These are phyloP conservation scores for Cryphonectria japonica DNA, from an alignment of 2,329 filamentous ascomycete species.

Conservation along the genomic window DNA sequence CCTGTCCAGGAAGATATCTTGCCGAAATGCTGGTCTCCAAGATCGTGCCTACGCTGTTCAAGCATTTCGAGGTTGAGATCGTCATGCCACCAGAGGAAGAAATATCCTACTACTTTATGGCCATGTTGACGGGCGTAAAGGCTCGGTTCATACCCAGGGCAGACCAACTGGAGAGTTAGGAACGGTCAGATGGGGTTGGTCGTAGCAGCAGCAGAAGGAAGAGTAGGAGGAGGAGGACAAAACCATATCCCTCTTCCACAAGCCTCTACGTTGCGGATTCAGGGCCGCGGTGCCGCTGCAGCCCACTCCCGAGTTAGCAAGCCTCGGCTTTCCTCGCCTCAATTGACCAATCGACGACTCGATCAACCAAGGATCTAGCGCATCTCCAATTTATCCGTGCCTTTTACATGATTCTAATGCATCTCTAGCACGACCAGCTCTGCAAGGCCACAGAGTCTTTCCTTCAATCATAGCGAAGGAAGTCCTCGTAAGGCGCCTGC, in stretches of 20 bases:
- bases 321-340: background rate
- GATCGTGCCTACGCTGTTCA: conserved; percentile 45
- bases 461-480: conserved; percentile 12
- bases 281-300: conserved; percentile 14
- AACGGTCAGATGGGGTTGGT: background rate
- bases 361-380: background rate
- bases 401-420: background rate
- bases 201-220: background rate
- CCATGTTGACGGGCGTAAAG: conserved; percentile 53
- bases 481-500: background rate
- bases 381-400: conserved; percentile 1
- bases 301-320: background rate
- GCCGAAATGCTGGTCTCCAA: conserved; percentile 56
- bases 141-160: conserved; percentile 43
- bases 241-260: background rate
- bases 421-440: background rate
- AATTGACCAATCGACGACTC: conserved; percentile 1
- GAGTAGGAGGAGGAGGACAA: background rate
- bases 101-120: conserved; percentile 54
- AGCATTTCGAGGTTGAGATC: conserved; percentile 49
- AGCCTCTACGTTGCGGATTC: background rate
- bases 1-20: conserved; percentile 55
- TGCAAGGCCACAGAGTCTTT: conserved; percentile 9
- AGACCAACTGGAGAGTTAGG: background rate
- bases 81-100: conserved; percentile 44